Conservation (phyloP, 1,284 basidiomycete genomes). For the Rugosomyces carneus region DNA sequence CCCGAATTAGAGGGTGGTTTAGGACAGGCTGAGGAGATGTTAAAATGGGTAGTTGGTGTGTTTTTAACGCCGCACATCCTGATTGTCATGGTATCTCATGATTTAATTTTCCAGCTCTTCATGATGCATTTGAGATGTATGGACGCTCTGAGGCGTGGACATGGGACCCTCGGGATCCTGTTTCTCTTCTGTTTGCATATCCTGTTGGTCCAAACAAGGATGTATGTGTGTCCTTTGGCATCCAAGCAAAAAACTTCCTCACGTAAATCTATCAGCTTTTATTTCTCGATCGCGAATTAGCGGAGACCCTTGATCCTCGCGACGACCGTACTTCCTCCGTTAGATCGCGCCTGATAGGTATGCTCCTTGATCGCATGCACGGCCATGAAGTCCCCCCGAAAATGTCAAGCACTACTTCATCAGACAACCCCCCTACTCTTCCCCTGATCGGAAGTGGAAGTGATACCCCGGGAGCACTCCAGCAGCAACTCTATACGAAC, state of each 20-base stretch:
- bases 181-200: slow-evolving; percentile 78
- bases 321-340: slow-evolving; percentile 72
- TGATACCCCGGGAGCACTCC: slow-evolving; percentile 10
- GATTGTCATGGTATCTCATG: background rate
- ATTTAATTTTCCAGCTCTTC: slow-evolving; percentile 49
- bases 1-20: slow-evolving; percentile 57
- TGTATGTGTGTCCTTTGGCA: slow-evolving; percentile 42
- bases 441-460: slow-evolving; percentile 24
- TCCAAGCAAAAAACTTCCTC: background rate
- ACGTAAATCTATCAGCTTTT: slow-evolving; percentile 48
- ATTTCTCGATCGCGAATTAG: slow-evolving; percentile 85
- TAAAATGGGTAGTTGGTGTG: slow-evolving; percentile 89
- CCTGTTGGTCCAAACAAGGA: slow-evolving; percentile 71
- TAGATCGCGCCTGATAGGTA: slow-evolving; percentile 54
- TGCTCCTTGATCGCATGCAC: slow-evolving; percentile 65
- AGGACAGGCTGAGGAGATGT: slow-evolving; percentile 65
- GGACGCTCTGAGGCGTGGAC: slow-evolving; percentile 79
- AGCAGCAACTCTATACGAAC: slow-evolving; percentile 4
- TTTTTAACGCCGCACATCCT: slow-evolving; percentile 10
- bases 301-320: slow-evolving; percentile 73
- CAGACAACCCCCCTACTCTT: slow-evolving; percentile 24
- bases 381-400: slow-evolving; percentile 22
- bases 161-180: slow-evolving; percentile 79
- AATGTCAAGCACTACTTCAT: slow-evolving; percentile 14
- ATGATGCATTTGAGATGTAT: slow-evolving; percentile 84